A percentile compares a stretch with the other conserved stretches of the same genome.
Conservation (phyloP, 768 basidiomycete species). For the Rhizopogon roseolus region DNA sequence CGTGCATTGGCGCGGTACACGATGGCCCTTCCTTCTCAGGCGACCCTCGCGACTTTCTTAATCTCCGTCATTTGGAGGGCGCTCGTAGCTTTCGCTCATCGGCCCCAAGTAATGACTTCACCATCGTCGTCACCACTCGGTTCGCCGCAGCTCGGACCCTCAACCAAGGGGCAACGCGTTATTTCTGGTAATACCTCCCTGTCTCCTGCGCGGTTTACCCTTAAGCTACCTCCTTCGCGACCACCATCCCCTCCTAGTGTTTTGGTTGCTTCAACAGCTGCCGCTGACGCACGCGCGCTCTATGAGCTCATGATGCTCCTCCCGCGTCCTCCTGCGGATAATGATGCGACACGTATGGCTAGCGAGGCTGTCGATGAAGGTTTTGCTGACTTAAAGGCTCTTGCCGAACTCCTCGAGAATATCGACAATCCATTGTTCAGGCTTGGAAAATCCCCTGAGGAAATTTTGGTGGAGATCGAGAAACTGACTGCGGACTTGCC, state of each 20-base stretch:
- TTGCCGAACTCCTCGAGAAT: slow-evolving; percentile 54
- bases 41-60: slow-evolving; percentile 61
- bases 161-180: slow-evolving; percentile 38
- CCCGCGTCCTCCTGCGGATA: slow-evolving; percentile 54
- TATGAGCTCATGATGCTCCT: slow-evolving; percentile 55
- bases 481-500: slow-evolving; percentile 60
- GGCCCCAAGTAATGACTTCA: slow-evolving; percentile 31
- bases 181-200: slow-evolving; percentile 44
- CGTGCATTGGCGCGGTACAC: slow-evolving; percentile 55
- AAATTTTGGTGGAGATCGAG: slow-evolving; percentile 39
- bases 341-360: slow-evolving; percentile 50
- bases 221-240: slow-evolving; percentile 63
- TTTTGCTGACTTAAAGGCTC: slow-evolving; percentile 55
- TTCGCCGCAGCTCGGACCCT: slow-evolving; percentile 26
- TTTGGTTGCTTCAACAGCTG: slow-evolving; percentile 34
- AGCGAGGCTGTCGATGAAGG: slow-evolving; percentile 80
- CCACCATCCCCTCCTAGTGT: slow-evolving; percentile 55
- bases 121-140: slow-evolving; percentile 36
- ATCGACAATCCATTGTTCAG: slow-evolving; percentile 28
- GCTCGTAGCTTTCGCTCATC: slow-evolving; percentile 65
- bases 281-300: slow-evolving; percentile 57
- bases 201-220: slow-evolving; percentile 52
- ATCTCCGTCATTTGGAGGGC: slow-evolving; percentile 74
- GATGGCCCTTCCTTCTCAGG: slow-evolving; percentile 48
- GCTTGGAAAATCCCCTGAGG: slow-evolving; percentile 16